These are phyloP conservation scores for Linnemannia hyalina DNA, from an alignment of 192 early-diverging fungal genomes.

Conservation along the genomic window DNA sequence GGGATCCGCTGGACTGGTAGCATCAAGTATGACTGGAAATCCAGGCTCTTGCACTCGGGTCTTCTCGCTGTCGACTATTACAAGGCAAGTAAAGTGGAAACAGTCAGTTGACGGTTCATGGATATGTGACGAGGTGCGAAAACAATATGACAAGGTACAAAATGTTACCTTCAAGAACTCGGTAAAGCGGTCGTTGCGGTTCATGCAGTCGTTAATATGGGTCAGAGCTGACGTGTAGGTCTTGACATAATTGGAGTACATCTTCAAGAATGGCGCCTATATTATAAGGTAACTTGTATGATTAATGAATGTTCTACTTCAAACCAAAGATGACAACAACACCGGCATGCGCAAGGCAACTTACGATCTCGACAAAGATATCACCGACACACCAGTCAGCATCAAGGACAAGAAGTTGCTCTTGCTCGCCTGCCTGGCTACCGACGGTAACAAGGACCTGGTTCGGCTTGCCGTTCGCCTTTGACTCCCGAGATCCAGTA, in stretches of 20 bases:
- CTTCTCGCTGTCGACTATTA: slow-evolving; percentile 60
- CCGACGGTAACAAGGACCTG: slow-evolving; percentile 40
- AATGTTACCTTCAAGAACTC: slow-evolving; percentile 52
- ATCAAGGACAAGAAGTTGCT: slow-evolving; percentile 47
- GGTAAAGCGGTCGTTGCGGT: slow-evolving; percentile 48
- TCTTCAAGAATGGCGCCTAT: slow-evolving; percentile 77
- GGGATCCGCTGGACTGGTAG: slow-evolving; percentile 93
- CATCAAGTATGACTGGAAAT: slow-evolving; percentile 85
- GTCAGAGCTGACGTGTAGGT: slow-evolving; percentile 80
- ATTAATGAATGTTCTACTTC: neutral
- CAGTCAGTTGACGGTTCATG: neutral
- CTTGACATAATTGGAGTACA: slow-evolving; percentile 90
- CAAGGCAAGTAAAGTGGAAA: slow-evolving; percentile 7
- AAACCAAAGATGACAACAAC: neutral
- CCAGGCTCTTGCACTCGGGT: slow-evolving; percentile 63
- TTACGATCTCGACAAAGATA: slow-evolving; percentile 80
- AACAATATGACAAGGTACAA: neutral
- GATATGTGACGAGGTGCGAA: neutral
- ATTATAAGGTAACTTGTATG: neutral
- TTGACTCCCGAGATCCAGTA: neutral
- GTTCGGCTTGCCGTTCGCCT: slow-evolving; percentile 20
- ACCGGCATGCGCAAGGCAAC: neutral
- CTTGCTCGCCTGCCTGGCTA: slow-evolving; percentile 31
- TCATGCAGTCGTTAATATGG: slow-evolving; percentile 64
- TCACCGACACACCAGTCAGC: slow-evolving; percentile 71